phyloP scores from a whole-genome alignment of 148 eudicot genomes.

The Vaccinium darrowii region DNA sequence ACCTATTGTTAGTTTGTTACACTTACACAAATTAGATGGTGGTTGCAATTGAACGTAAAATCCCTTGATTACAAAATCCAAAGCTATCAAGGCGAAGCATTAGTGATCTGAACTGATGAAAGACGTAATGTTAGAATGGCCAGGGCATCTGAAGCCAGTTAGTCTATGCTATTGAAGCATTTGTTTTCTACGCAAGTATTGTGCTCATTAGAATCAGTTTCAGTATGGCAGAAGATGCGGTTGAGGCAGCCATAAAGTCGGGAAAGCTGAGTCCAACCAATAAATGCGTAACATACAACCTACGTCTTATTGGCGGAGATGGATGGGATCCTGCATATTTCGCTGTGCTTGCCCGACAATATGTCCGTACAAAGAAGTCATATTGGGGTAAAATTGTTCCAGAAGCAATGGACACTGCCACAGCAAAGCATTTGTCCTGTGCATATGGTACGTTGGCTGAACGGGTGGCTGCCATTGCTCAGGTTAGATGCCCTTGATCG shows the following conservation, averaged over 20 bases:
- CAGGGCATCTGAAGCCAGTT: background rate
- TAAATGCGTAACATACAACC: slow-evolving; percentile 59
- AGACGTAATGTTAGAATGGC: background rate
- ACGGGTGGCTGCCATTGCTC: slow-evolving; percentile 82
- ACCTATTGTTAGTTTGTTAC: background rate
- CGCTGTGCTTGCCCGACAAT: slow-evolving; percentile 81
- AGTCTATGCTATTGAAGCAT: background rate
- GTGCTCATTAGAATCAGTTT: background rate
- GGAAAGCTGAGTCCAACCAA: slow-evolving; percentile 69
- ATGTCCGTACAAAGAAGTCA: slow-evolving; percentile 72
- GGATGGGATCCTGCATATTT: slow-evolving; percentile 92
- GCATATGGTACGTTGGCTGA: slow-evolving; percentile 86
- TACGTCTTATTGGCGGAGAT: slow-evolving; percentile 70
- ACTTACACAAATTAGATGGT: background rate
- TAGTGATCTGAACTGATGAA: background rate
- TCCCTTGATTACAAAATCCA: background rate
- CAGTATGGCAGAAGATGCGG: slow-evolving; percentile 99
- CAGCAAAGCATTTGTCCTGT: slow-evolving; percentile 87
- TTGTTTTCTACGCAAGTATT: background rate
- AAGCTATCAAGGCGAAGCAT: background rate
- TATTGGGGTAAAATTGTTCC: slow-evolving; percentile 74
- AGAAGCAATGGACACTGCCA: slow-evolving; percentile 88
- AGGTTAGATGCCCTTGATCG: slow-evolving; percentile 9
- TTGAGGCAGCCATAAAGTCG: slow-evolving; percentile 78
- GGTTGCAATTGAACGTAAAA: background rate